These are phyloP conservation scores for Arthrinium puccinioides DNA, from an alignment of 2,329 filamentous ascomycete species.

Conservation along the genomic window DNA sequence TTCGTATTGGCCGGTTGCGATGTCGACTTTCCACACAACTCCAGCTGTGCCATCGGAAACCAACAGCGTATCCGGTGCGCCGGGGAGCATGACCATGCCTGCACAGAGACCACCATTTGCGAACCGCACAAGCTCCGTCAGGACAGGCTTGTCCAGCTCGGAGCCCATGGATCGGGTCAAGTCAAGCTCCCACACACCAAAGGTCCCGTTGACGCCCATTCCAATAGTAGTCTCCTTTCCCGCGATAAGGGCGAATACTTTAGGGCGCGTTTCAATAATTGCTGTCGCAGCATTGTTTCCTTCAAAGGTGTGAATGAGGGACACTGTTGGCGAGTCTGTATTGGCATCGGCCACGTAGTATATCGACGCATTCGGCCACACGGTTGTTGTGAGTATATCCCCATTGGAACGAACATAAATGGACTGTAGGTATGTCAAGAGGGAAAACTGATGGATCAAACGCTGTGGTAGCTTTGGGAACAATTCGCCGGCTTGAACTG, in stretches of 20 bases:
- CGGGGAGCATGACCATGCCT: too few species aligned
- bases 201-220: not conserved
- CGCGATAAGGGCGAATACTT: not conserved
- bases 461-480: too few species aligned
- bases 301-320: not conserved
- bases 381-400: not conserved
- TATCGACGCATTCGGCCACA: not conserved
- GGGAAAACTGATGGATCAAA: not conserved
- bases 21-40: too few species aligned
- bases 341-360: not conserved
- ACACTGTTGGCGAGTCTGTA: not conserved
- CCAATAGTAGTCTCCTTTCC: not conserved
- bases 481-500: too few species aligned
- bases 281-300: not conserved
- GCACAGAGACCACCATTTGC: too few species aligned
- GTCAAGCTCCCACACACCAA: too few species aligned
- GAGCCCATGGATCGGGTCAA: too few species aligned
- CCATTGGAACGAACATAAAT: not conserved
- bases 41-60: too few species aligned
- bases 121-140: too few species aligned
- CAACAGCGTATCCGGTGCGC: too few species aligned
- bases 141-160: too few species aligned
- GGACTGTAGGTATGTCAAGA: not conserved
- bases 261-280: not conserved
- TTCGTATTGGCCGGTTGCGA: too few species aligned